Evolutionary conservation across 768 basidiomycete species (phyloP).

Genomic region (Tricholoma bakamatsutake): DNA sequence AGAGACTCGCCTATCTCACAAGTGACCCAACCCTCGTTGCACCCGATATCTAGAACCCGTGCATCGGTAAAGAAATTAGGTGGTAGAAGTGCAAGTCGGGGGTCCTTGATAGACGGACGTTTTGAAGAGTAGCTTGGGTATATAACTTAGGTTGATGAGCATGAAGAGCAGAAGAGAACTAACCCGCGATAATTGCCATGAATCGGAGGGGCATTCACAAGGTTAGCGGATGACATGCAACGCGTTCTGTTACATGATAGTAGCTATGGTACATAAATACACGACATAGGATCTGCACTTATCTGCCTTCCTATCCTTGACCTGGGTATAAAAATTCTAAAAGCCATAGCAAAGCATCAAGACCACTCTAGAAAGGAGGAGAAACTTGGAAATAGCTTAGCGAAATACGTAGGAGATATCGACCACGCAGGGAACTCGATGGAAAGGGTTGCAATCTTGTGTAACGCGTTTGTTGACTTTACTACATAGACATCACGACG

Average conservation of each 20-base stretch:
- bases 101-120: constrained; percentile 54
- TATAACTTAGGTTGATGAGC: not conserved
- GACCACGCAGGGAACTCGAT: constrained; percentile 46
- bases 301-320: not conserved
- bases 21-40: constrained; percentile 83
- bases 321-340: constrained; percentile 18
- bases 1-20: constrained; percentile 68
- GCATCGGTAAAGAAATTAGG: constrained; percentile 43
- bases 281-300: too few species aligned
- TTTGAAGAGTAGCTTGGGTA: constrained; percentile 68
- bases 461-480: constrained; percentile 12
- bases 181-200: constrained; percentile 77
- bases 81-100: constrained; percentile 61
- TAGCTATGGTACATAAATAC: not conserved
- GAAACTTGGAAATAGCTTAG: not conserved
- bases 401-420: constrained; percentile 35
- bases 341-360: constrained; percentile 11
- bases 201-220: constrained; percentile 25
- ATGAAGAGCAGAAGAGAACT: constrained; percentile 7
- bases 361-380: not conserved
- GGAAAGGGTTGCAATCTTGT: constrained; percentile 39
- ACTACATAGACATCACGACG: constrained; percentile 42
- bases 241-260: not conserved
- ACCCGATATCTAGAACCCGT: constrained; percentile 76
- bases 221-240: not conserved